Base-by-base conservation (phyloP, 1,284 basidiomycete species). In the Fomitopsis schrenkii region DNA sequence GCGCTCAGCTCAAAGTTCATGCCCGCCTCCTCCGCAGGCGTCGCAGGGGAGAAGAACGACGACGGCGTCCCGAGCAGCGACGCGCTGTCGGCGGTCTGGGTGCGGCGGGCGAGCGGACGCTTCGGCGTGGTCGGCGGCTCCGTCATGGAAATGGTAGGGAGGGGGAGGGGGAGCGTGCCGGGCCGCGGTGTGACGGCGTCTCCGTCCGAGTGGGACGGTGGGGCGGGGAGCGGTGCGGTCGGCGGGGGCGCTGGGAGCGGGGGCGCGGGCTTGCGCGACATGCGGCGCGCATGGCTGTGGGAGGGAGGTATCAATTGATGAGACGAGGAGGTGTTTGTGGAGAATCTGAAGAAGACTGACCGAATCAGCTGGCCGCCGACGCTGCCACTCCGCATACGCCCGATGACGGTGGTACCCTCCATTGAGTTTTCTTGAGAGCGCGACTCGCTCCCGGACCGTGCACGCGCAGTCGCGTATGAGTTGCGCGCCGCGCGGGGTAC, bases 361-460 rank as follows among this genome's bases (percentile, higher is more conserved):
- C 67, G 61, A 9, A 71, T 58, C 10, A 48, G n/a, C 22, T 70
- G 66, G 38, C 64, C 70, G 7, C 70, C 71, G 22, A 73, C 60
- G 59, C 71, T 73, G 33, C 71, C 71, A 56, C 71, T 73, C 36
- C 71, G 64, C 55, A 70, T 57, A 36, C 71, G 58, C 19, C 69
- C 70, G 1, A 69, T 54, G 46, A 70, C 57, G 42, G 65, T 66
- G 10, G 58, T 61, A 63, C 63, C 54, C 64, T 62, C 61, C 17
- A 59, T 63, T 1, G 64, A 60, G 10, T 60, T 58, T 17, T 50
- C 44, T 14, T 35, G 42, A 4, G 45, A 33, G 40, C 36, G 65
- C 19, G 53, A 41, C 38, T 71, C 66, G 63, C 70, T 71, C 30
- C 71, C 70, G 15, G 71, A 67, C 3, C 71, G 66, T 1, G 68